Conservation (phyloP, 257 asterid genomes). For the Leptodermis oblonga region DNA sequence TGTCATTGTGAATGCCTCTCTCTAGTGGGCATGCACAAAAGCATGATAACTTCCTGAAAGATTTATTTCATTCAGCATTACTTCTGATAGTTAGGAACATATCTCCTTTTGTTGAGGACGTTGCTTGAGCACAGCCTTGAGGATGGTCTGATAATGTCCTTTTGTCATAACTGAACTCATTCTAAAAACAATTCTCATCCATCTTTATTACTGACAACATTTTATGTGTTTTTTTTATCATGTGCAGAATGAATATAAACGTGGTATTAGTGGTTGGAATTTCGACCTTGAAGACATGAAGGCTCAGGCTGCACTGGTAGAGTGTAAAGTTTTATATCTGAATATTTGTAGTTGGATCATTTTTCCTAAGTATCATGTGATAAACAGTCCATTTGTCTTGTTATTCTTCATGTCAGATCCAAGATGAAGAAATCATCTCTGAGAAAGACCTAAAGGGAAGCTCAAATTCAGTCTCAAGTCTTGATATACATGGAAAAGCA, state of each 20-base stretch:
- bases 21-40: neutral
- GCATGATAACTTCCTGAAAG: neutral
- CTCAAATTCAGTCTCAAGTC: conserved; percentile 22
- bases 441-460: conserved; percentile 61
- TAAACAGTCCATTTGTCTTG: neutral
- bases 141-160: neutral
- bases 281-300: conserved; percentile 63
- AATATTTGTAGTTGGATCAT: neutral
- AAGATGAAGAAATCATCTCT: conserved; percentile 59
- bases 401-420: conserved; percentile 41
- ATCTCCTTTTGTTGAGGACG: neutral
- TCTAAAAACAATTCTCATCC: neutral
- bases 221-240: conserved; percentile 11
- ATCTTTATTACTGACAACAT: conserved; percentile 1
- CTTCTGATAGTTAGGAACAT: neutral
- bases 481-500: conserved; percentile 43
- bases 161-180: neutral
- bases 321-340: conserved; percentile 10
- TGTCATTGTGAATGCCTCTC: neutral
- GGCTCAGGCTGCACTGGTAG: conserved; percentile 67
- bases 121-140: neutral
- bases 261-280: conserved; percentile 70
- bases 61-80: neutral
- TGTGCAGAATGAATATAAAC: conserved; percentile 62
- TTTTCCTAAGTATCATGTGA: neutral